Base-by-base conservation (phyloP, 2,329 filamentous ascomycete species). In the Acrodontium crateriforme region DNA sequence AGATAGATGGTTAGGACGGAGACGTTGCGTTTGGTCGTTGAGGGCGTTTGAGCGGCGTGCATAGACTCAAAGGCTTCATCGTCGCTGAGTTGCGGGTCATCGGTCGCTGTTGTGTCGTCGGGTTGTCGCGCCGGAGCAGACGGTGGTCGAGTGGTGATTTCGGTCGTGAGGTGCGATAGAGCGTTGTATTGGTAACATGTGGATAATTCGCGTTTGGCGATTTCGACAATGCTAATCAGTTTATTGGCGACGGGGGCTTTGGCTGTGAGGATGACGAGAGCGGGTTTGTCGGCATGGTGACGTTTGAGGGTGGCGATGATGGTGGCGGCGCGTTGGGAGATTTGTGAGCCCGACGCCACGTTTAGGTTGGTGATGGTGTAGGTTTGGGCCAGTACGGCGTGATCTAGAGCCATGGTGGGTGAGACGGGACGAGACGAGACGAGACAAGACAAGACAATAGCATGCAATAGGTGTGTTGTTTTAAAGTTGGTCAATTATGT, bases 141-240 rank as follows among this genome's bases (percentile, higher is more conserved):
- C n/a, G n/a, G n/a, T 30, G 20, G 1, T 42, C 47, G 0, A 45
- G 39, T 8, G 39, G 44, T 34, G 47, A 34, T n/a, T n/a, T n/a
- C n/a, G n/a, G n/a, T n/a, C n/a, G 42, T 34, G 25, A 45, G 40
- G 11, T 39, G 41, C 7, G 27, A 37, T 36, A 39, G 31, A 2
- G 45, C 42, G 19, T 30, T 49, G 31, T 56, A 56, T 29, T 55
- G 50, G 38, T 30, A 69, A 42, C 35, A 62, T 44, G 27, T 60
- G 10, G 52, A 54, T 10, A 53, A 46, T 10, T 56, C 31, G 46
- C 53, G 46, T 34, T 56, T 55, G n/a, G 44, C 46, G 20, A 78
- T 72, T 51, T 83, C 78, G 24, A 65, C 63, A 24, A 82, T 65
- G 3, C 69, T 75, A 41, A 81, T 68, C 42, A 81, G 59, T 51